Evolutionary conservation across 1,284 basidiomycete genomes (phyloP), one percentile per base, ranked within the genome.

Genomic region (Cutaneotrichosporon cutaneum): DNA sequence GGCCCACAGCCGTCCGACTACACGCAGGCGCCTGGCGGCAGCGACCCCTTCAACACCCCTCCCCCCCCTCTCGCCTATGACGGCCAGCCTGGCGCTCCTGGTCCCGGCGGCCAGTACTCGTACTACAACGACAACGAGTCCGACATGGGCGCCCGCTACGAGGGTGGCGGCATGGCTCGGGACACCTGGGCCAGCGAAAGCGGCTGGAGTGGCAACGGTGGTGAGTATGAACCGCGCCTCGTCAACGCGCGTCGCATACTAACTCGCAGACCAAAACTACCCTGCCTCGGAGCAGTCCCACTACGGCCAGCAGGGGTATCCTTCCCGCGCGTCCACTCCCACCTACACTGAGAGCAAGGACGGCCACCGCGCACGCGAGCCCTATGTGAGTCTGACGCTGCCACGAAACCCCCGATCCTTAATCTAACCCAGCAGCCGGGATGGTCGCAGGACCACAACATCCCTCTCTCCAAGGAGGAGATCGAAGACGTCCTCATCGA

Each of bases 401-500:
- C 32, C 9, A 7, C 18, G 21, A 22, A 26, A 14, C 21, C 27
- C 39, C 4, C 32, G 32, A 11, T 21, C 9, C 33, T 16, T 32
- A 6, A 35, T 50, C 66, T 54, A 63, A 61, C 44, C 64, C 86
- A 0, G 85, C 86, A 90, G 70, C 93, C 95, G 0, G 92, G 94
- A 0, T 98, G 96, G 95, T 88, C 88, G 18, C 81, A 88, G 47
- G 94, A 97, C 63, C 88, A 91, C 56, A 88, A 93, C 71, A 96
- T 97, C 64, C 95, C 95, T 14, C 83, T 99, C 13, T 94, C 93
- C 35, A 98, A 97, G 82, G 95, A 99, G 72, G 96, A 99, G 82
- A 98, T 99, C 63, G 95, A 99, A 80, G 95, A 99, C 77, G 92
- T 99, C 59, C 93, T 99, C 75, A 88, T 98, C 65, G 96, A 99